A percentile compares a stretch with the other conserved stretches of the same genome.
Conservation (phyloP, 208 protist genomes). For the Crithidia bombi region DNA sequence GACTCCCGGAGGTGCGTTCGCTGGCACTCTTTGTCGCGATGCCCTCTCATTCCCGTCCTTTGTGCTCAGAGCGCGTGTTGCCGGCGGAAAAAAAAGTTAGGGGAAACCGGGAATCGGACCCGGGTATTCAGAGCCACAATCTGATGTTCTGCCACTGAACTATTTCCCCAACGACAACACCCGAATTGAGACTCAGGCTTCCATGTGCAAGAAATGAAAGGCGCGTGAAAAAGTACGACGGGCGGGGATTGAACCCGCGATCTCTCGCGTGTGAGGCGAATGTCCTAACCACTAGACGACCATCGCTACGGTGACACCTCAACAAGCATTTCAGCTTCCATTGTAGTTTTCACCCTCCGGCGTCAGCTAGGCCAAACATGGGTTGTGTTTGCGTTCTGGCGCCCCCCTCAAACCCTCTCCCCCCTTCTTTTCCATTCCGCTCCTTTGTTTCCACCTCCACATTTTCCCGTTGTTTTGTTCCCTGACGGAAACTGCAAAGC, state of each 20-base stretch:
- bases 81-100: slow-evolving; percentile 48
- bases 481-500: too few species aligned
- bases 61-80: too few species aligned
- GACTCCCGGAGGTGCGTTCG: neutral
- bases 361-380: too few species aligned
- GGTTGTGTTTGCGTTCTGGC: too few species aligned
- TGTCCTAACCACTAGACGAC: slow-evolving; percentile 96
- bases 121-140: slow-evolving; percentile 88
- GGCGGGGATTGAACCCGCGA: slow-evolving; percentile 93
- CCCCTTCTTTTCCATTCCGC: too few species aligned
- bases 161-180: slow-evolving; percentile 55
- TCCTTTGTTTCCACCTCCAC: too few species aligned
- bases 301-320: slow-evolving; percentile 73
- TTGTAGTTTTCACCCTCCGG: too few species aligned
- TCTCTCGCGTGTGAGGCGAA: slow-evolving; percentile 79
- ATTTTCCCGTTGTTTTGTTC: too few species aligned
- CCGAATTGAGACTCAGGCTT: too few species aligned
- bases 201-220: slow-evolving; percentile 24
- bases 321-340: neutral
- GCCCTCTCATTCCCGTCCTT: too few species aligned
- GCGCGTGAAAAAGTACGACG: slow-evolving; percentile 74
- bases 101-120: slow-evolving; percentile 89
- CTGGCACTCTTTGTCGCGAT: too few species aligned
- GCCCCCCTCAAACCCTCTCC: too few species aligned
- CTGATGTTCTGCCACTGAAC: slow-evolving; percentile 88